Conservation (phyloP, 2,329 filamentous ascomycete species). For the Coniella lustricola region DNA sequence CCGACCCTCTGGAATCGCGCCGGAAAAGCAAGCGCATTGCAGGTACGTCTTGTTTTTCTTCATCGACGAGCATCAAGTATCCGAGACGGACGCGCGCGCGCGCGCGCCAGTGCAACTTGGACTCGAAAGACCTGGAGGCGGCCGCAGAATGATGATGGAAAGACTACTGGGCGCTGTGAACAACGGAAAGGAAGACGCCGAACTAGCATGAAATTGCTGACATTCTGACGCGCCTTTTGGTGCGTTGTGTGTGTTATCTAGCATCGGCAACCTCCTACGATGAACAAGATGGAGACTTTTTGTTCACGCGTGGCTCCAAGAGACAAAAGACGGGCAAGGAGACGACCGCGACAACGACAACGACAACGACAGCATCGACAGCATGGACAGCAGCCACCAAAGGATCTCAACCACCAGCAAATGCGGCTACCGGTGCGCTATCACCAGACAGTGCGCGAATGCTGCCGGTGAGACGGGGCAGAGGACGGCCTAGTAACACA, state of each 20-base stretch:
- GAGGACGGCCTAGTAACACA: constrained; percentile 27
- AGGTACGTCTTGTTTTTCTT: constrained; percentile 39
- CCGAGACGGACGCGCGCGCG: too few species aligned
- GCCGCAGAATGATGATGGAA: too few species aligned
- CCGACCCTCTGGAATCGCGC: constrained; percentile 49
- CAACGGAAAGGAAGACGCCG: too few species aligned
- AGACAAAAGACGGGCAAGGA: constrained; percentile 51
- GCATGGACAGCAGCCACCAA: constrained; percentile 24
- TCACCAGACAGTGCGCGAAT: constrained; percentile 35
- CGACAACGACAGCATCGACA: too few species aligned
- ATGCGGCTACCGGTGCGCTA: constrained; percentile 17
- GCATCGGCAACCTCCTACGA: constrained; percentile 47
- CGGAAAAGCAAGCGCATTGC: constrained; percentile 59
- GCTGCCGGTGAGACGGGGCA: constrained; percentile 36
- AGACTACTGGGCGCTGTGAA: too few species aligned
- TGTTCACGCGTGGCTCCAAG: constrained; percentile 64
- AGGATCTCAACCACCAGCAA: constrained; percentile 16
- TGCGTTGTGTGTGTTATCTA: constrained; percentile 4
- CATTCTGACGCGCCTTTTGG: too few species aligned
- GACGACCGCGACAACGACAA: too few species aligned
- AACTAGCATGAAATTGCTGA: too few species aligned
- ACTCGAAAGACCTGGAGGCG: not conserved
- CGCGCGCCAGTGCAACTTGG: too few species aligned
- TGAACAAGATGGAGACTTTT: constrained; percentile 71
- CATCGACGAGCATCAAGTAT: too few species aligned